Percentiles rank a stretch among this genome's conserved stretches.
Evolutionary conservation across 371 early-diverging fungal genomes (phyloP).

Genomic region (Cokeromyces recurvatus): DNA sequence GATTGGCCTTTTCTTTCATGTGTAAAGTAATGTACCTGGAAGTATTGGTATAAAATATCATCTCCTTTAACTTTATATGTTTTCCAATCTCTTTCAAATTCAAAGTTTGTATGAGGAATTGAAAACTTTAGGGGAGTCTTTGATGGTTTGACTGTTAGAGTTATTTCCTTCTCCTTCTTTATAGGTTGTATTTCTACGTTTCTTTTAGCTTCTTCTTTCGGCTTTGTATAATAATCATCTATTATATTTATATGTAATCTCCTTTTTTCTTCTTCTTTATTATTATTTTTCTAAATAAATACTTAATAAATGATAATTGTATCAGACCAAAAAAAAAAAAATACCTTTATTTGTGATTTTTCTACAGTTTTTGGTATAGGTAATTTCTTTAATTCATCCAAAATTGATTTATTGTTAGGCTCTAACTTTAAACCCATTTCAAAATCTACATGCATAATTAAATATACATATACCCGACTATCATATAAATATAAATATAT

Average conservation of each 20-base stretch:
- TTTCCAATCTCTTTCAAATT: slow-evolving; percentile 80
- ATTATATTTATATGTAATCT: slow-evolving; percentile 27
- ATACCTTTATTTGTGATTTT: background rate
- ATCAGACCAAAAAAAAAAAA: background rate
- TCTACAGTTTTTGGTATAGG: slow-evolving; percentile 6
- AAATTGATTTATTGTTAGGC: slow-evolving; percentile 61
- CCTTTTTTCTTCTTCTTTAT: slow-evolving; percentile 1
- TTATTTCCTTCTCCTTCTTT: too few species aligned
- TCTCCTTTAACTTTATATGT: slow-evolving; percentile 45
- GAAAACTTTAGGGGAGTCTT: slow-evolving; percentile 15
- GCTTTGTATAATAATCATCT: slow-evolving; percentile 9
- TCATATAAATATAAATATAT: background rate
- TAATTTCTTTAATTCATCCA: slow-evolving; percentile 56
- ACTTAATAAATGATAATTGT: too few species aligned
- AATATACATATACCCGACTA: background rate
- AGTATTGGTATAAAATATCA: slow-evolving; percentile 54
- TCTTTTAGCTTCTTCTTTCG: too few species aligned
- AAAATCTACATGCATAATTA: slow-evolving; percentile 47
- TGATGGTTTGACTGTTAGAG: background rate
- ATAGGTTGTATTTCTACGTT: too few species aligned
- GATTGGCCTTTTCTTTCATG: background rate
- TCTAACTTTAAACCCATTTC: slow-evolving; percentile 61
- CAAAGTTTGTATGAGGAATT: slow-evolving; percentile 55
- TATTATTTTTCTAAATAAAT: too few species aligned
- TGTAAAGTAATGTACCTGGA: slow-evolving; percentile 63